These are phyloP conservation scores for Hylodesmum podocarpum DNA, from an alignment of 306 rosid genomes.

Conservation along the genomic window DNA sequence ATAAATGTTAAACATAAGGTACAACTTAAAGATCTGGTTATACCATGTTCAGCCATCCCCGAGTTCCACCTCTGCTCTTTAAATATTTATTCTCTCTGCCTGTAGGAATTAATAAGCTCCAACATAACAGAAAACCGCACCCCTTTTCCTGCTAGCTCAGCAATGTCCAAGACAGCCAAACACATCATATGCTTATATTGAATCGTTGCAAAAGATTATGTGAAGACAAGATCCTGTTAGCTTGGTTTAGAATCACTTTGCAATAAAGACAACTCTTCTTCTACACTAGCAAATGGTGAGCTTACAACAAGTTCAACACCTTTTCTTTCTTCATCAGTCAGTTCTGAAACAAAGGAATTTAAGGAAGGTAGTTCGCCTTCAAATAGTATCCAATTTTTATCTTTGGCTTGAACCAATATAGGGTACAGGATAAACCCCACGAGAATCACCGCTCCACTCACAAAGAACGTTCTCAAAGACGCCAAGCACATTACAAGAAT, in stretches of 20 bases:
- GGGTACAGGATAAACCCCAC: conserved; percentile 68
- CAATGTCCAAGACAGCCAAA: neutral
- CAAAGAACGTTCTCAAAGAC: conserved; percentile 62
- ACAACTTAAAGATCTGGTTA: conserved; percentile 17
- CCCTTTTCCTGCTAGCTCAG: conserved; percentile 4
- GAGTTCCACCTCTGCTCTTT: neutral
- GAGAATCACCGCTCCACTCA: conserved; percentile 54
- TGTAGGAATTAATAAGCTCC: neutral
- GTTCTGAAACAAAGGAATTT: conserved; percentile 30
- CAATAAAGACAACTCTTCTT: conserved; percentile 41
- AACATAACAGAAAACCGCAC: neutral
- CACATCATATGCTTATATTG: neutral
- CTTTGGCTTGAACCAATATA: conserved; percentile 56
- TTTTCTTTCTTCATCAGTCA: conserved; percentile 36
- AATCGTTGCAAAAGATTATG: neutral
- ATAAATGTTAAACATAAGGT: neutral
- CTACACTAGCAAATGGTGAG: conserved; percentile 27
- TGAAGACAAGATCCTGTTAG: conserved; percentile 26
- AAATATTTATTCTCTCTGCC: neutral
- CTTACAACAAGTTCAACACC: conserved; percentile 53
- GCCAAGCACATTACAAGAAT: conserved; percentile 88
- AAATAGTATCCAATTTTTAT: conserved; percentile 47
- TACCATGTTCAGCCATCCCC: neutral
- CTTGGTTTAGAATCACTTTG: conserved; percentile 40
- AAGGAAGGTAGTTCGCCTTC: conserved; percentile 39